These are phyloP conservation scores for Fusarium sp. DNA, from an alignment of 2,329 filamentous ascomycete genomes.

Conservation along the genomic window DNA sequence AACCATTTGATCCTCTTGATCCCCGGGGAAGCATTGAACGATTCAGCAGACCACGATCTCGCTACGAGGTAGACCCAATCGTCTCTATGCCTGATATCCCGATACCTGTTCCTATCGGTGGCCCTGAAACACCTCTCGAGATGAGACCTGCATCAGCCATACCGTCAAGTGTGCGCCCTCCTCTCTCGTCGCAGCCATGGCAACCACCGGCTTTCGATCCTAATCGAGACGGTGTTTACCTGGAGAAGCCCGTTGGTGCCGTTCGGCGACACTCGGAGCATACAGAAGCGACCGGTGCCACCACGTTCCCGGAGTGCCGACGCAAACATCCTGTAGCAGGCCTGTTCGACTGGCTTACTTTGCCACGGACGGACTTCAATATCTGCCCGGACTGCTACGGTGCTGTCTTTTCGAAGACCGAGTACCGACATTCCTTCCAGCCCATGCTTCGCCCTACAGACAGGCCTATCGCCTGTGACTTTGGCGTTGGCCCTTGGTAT, in stretches of 20 bases:
- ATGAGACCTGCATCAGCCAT: constrained; percentile 40
- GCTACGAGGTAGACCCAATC: constrained; percentile 32
- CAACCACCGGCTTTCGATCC: constrained; percentile 61
- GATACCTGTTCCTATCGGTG: constrained; percentile 34
- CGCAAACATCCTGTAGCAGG: constrained; percentile 71
- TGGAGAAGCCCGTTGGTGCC: constrained; percentile 57
- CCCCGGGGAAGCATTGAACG: constrained; percentile 32
- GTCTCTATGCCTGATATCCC: constrained; percentile 44
- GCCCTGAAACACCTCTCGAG: constrained; percentile 40
- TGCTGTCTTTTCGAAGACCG: constrained; percentile 74
- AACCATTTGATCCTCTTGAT: constrained; percentile 42
- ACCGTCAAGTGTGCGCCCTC: constrained; percentile 33
- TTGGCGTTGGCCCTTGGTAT: constrained; percentile 83
- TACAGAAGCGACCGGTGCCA: constrained; percentile 44
- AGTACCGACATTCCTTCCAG: constrained; percentile 75
- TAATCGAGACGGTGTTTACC: constrained; percentile 46
- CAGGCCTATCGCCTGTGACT: constrained; percentile 77
- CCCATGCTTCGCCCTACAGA: constrained; percentile 68
- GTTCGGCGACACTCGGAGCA: constrained; percentile 67
- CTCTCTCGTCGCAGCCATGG: constrained; percentile 53
- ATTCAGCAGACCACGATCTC: constrained; percentile 32
- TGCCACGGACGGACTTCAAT: constrained; percentile 78
- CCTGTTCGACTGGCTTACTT: constrained; percentile 83
- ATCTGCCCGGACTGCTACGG: constrained; percentile 87
- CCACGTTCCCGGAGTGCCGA: constrained; percentile 75